These are phyloP conservation scores for Exophiala oligosperma DNA, from an alignment of 2,329 filamentous ascomycete species.

Conservation along the genomic window DNA sequence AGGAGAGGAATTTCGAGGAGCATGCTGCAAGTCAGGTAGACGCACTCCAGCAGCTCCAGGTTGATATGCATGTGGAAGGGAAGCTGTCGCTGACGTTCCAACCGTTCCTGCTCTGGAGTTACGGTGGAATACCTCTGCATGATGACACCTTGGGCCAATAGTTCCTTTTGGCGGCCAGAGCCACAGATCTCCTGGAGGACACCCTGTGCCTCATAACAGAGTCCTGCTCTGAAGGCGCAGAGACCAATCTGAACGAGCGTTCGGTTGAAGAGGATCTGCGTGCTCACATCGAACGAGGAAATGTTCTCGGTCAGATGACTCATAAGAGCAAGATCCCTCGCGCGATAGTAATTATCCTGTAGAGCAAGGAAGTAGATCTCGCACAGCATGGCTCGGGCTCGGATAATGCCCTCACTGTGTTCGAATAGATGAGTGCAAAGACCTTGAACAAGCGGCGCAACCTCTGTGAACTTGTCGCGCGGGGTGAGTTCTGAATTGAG, in stretches of 20 bases:
- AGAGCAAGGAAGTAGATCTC: constrained; percentile 98
- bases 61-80: constrained; percentile 99
- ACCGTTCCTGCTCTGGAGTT: constrained; percentile 93
- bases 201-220: constrained; percentile 96
- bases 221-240: constrained; percentile 94
- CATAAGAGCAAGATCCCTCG: constrained; percentile 99
- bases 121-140: constrained; percentile 97
- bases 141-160: constrained; percentile 96
- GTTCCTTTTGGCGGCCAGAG: constrained; percentile 95
- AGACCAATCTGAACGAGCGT: constrained; percentile 97
- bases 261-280: constrained; percentile 97
- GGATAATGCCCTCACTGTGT: constrained; percentile 92
- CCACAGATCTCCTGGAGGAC: constrained; percentile 98
- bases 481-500: constrained; percentile 81
- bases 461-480: constrained; percentile 66
- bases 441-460: constrained; percentile 73
- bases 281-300: constrained; percentile 91
- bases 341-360: constrained; percentile 96
- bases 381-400: constrained; percentile 94
- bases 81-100: constrained; percentile 95
- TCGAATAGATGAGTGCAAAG: constrained; percentile 95
- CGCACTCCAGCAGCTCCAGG: constrained; percentile 94
- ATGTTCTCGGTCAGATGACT: constrained; percentile 98
- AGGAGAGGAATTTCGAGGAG: constrained; percentile 96
- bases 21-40: constrained; percentile 99